Evolutionary conservation across 495 filamentous ascomycete species (phyloP).

Genomic region (Talaromyces adpressus): DNA sequence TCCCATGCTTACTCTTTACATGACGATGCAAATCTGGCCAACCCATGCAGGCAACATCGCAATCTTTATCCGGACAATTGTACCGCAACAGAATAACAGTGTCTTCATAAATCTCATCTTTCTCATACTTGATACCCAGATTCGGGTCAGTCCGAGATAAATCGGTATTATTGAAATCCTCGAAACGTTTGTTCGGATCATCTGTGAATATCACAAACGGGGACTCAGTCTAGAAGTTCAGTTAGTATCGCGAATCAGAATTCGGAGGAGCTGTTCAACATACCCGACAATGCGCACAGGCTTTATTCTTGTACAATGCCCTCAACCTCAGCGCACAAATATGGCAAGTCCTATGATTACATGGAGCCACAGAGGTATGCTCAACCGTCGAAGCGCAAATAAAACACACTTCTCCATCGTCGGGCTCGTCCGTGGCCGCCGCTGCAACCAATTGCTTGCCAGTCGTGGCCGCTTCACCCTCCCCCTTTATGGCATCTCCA

Average conservation of each 20-base stretch:
- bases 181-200: constrained; percentile 66
- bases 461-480: constrained; percentile 13
- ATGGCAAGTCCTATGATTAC: constrained; percentile 92
- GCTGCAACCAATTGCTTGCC: constrained; percentile 19
- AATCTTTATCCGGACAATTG: constrained; percentile 82
- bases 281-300: constrained; percentile 90
- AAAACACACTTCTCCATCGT: constrained; percentile 82
- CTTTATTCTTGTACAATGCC: constrained; percentile 90
- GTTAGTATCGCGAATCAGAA: neutral
- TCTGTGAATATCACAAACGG: constrained; percentile 89
- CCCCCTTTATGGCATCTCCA: constrained; percentile 28
- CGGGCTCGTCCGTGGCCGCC: constrained; percentile 42
- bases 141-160: constrained; percentile 71
- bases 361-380: constrained; percentile 81
- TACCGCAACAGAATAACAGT: constrained; percentile 82
- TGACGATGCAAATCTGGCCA: constrained; percentile 95
- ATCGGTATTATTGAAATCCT: constrained; percentile 68
- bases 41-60: constrained; percentile 82
- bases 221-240: constrained; percentile 54
- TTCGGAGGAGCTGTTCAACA: constrained; percentile 19
- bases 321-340: constrained; percentile 86
- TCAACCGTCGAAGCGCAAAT: constrained; percentile 87
- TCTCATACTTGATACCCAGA: constrained; percentile 85
- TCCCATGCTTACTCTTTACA: constrained; percentile 72
- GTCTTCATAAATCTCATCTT: constrained; percentile 79